Evolutionary conservation across 257 asterid genomes (phyloP).

Genomic region (Parsonsia alboflavescens): DNA sequence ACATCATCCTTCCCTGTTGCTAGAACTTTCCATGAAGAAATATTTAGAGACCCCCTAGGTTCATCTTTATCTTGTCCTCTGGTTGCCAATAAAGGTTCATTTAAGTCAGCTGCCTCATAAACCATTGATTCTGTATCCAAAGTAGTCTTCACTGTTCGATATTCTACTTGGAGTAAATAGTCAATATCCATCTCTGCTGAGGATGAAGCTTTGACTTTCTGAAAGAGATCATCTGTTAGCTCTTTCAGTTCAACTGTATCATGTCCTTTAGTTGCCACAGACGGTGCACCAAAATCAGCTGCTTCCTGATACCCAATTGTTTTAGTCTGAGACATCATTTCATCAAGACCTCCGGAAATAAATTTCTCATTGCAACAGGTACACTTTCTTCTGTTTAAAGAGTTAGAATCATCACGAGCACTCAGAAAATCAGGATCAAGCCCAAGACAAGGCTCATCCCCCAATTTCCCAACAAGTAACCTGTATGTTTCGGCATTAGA

Average conservation of each 20-base stretch:
- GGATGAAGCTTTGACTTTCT: neutral
- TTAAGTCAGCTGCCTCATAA: constrained; percentile 2
- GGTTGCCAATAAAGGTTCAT: constrained; percentile 4
- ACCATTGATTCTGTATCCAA: neutral
- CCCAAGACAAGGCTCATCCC: constrained; percentile 24
- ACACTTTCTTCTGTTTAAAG: constrained; percentile 32
- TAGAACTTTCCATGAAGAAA: neutral
- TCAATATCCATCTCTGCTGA: constrained; percentile 2
- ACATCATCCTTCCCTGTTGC: neutral
- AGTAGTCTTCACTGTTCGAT: constrained; percentile 1
- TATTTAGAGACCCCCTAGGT: constrained; percentile 1
- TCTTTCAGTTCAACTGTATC: constrained; percentile 25
- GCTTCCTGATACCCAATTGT: constrained; percentile 29
- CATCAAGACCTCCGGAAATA: constrained; percentile 25
- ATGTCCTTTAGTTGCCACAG: constrained; percentile 13
- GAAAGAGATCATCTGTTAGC: constrained; percentile 22
- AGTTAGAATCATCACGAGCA: constrained; percentile 14
- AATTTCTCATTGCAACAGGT: constrained; percentile 49
- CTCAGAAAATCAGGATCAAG: constrained; percentile 24
- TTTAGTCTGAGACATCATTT: constrained; percentile 20
- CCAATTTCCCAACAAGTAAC: constrained; percentile 42
- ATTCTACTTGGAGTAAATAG: neutral
- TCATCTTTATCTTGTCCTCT: constrained; percentile 6
- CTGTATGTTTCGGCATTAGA: constrained; percentile 46
- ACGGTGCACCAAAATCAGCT: constrained; percentile 22